phyloP scores from a whole-genome alignment of 2,329 filamentous ascomycete genomes.

The Xylariales sp. region DNA sequence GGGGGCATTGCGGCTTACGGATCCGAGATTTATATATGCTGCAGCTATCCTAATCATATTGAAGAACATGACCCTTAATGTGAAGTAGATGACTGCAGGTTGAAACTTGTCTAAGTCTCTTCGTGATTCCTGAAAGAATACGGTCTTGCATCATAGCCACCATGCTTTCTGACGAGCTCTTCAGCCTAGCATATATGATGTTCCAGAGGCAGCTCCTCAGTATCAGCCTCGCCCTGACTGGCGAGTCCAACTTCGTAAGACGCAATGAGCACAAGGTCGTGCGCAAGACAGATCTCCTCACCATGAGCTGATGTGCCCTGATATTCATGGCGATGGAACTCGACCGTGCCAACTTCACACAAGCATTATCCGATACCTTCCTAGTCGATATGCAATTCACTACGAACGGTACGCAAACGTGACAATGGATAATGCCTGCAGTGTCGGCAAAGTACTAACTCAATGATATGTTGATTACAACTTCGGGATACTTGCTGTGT shows the following conservation, averaged over 20 bases:
- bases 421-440: too few relatives aligned
- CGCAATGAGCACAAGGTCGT: constrained; percentile 23
- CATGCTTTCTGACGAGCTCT: constrained; percentile 5
- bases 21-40: background rate
- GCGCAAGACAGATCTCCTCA: constrained; percentile 23
- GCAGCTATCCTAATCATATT: background rate
- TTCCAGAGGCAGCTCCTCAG: constrained; percentile 34
- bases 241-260: constrained; percentile 27
- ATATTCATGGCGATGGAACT: constrained; percentile 49
- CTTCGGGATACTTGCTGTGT: constrained; percentile 46
- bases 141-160: too few relatives aligned
- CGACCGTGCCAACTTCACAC: constrained; percentile 40
- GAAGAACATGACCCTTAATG: background rate
- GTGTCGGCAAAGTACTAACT: too few relatives aligned
- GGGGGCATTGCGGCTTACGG: too few relatives aligned
- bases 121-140: too few relatives aligned
- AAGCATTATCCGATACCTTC: constrained; percentile 45
- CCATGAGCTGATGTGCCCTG: constrained; percentile 40
- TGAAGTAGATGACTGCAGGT: too few relatives aligned
- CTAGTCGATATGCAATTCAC: constrained; percentile 35
- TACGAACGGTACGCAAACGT: constrained; percentile 38
- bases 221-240: constrained; percentile 23
- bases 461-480: too few relatives aligned
- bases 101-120: too few relatives aligned
- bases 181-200: constrained; percentile 40